Percentiles rank a stretch among this genome's conserved stretches.
phyloP scores from a whole-genome alignment of 2,329 filamentous ascomycete genomes.

The Penicillium rolfsii region DNA sequence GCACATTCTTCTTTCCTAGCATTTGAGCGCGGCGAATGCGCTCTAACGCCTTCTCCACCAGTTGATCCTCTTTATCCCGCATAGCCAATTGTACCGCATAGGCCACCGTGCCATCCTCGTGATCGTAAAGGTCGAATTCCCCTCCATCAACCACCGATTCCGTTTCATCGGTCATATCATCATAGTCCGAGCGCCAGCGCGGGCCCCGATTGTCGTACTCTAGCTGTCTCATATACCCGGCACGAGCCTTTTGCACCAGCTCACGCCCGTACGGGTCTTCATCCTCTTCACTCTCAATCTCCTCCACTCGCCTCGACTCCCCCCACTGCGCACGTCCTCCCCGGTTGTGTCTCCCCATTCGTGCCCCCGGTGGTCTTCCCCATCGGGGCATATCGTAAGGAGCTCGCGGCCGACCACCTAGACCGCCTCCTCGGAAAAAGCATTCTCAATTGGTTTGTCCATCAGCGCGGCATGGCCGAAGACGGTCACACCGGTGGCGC shows the following conservation, averaged over 20 bases:
- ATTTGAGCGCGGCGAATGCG: constrained; percentile 78
- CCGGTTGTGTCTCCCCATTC: constrained; percentile 62
- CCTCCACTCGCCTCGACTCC: constrained; percentile 46
- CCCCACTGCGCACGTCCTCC: constrained; percentile 60
- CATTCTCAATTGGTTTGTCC: constrained; percentile 99
- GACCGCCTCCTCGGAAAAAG: constrained; percentile 99
- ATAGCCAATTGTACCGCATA: constrained; percentile 59
- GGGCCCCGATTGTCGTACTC: constrained; percentile 38
- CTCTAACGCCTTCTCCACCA: constrained; percentile 77
- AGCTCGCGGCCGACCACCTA: constrained; percentile 99
- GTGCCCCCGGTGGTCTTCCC: constrained; percentile 99
- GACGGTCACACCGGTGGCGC: constrained; percentile 90
- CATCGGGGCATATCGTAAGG: constrained; percentile 85
- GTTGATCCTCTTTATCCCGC: constrained; percentile 70
- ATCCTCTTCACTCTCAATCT: constrained; percentile 44
- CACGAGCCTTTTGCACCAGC: constrained; percentile 29
- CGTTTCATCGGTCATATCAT: constrained; percentile 54
- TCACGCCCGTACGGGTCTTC: constrained; percentile 48
- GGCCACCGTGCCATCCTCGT: constrained; percentile 49
- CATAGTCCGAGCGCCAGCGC: constrained; percentile 45
- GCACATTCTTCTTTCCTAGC: constrained; percentile 76
- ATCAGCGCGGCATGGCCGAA: constrained; percentile 92
- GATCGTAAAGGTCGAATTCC: constrained; percentile 58
- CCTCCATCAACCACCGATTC: constrained; percentile 50
- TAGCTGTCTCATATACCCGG: constrained; percentile 38